Evolutionary conservation across 306 rosid genomes (phyloP), one percentile per base, ranked within the genome.

Genomic region (Coriaria nepalensis): DNA sequence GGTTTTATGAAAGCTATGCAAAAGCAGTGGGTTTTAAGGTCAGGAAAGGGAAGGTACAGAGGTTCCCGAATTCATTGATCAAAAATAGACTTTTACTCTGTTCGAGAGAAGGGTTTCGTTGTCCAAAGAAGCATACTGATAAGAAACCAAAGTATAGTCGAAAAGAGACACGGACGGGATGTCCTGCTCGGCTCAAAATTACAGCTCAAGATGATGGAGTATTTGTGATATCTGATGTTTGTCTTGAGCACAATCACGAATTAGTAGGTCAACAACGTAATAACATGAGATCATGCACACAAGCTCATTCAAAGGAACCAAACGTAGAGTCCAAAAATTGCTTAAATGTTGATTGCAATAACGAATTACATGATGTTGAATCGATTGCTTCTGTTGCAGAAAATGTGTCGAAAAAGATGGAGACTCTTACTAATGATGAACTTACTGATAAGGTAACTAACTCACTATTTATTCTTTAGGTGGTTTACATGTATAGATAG

Each of bases 111-210:
- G 65, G 65, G 10, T 60, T 60, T 40, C 43, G 45, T 11, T 8
- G 29, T 20, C 29, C 6, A 33, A 49, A 12, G 40, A 59, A 59
- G 43, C 8, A 7, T 0, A 5, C 38, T 33, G 33, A 50, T 14
- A 12, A 8, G 45, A 33, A 10, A 14, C 7, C 40, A 5, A 60
- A 43, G 57, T 51, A 60, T 35, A n/a, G 35, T 5, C 41, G 65
- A 32, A 60, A 50, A 60, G 50, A 50, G 35, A 60, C 65, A 35
- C 50, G 65, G 50, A 60, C 58, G 4, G 65, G 65, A 5, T 60
- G 65, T 29, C 20, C 41, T 14, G 65, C 65, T 5, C 35, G 33
- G 6, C 35, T 50, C 5, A 55, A 60, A 15, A 6, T 59, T 9
- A 48, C 49, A 20, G 49, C 43, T 35, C 48, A 40, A 48, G 29